Evolutionary conservation across 2,329 filamentous ascomycete genomes (phyloP).

Genomic region (Malbranchea zuffiana): DNA sequence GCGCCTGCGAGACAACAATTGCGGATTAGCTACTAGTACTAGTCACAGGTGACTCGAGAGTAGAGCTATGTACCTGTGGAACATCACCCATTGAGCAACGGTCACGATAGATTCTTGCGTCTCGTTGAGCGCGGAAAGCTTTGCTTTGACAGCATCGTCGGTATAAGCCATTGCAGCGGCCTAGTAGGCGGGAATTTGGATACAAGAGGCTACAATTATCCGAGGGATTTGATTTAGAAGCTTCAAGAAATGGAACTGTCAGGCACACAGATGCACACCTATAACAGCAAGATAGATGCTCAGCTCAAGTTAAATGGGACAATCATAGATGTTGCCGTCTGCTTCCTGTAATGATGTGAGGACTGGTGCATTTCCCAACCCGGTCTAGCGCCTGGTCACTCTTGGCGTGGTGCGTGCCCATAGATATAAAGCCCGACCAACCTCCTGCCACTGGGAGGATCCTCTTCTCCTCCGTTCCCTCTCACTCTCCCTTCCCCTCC

Average conservation of each 20-base stretch:
- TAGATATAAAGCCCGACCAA: too few relatives aligned
- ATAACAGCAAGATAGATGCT: too few relatives aligned
- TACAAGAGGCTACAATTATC: background rate
- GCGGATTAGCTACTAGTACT: background rate
- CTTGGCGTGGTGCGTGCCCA: too few relatives aligned
- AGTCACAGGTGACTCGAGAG: constrained; percentile 14
- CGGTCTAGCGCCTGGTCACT: too few relatives aligned
- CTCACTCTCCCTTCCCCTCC: too few relatives aligned
- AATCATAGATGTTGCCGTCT: too few relatives aligned
- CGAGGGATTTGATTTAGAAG: constrained; percentile 1
- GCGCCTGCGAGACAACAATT: constrained; percentile 47
- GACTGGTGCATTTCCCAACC: too few relatives aligned
- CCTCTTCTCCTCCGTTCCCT: too few relatives aligned
- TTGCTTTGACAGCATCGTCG: constrained; percentile 88
- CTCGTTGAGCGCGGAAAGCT: constrained; percentile 90
- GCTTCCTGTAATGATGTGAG: too few relatives aligned
- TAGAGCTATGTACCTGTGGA: constrained; percentile 61
- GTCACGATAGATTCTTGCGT: constrained; percentile 95
- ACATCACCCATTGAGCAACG: constrained; percentile 99
- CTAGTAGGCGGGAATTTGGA: background rate
- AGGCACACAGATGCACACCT: too few relatives aligned
- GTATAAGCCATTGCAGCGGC: constrained; percentile 68
- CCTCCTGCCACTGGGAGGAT: too few relatives aligned
- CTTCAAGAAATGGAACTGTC: too few relatives aligned
- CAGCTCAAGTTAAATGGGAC: background rate